phyloP scores from a whole-genome alignment of 73 alveolate species.

The Urostyla sp. region DNA sequence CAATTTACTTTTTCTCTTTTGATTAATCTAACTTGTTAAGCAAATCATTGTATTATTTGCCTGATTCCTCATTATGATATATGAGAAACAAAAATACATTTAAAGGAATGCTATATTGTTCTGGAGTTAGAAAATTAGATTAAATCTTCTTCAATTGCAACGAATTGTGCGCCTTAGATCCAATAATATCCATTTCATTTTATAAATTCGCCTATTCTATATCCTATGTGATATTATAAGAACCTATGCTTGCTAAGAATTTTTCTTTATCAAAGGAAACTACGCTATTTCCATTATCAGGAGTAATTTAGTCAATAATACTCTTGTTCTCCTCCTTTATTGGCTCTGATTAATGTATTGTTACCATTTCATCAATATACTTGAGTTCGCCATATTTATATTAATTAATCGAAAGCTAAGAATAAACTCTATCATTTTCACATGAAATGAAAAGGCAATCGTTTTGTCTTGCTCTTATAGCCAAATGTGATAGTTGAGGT shows the following conservation, averaged over 20 bases:
- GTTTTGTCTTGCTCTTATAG: constrained; percentile 90
- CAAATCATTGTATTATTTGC: no score
- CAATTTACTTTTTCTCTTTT: no score
- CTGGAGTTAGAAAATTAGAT: not conserved
- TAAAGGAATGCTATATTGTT: constrained; percentile 29
- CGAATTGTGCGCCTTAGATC: constrained; percentile 40
- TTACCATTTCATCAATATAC: not conserved
- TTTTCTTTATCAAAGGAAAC: not conserved
- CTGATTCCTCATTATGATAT: constrained; percentile 11
- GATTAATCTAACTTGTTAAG: no score
- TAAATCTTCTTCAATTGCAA: not conserved
- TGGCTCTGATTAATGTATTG: not conserved
- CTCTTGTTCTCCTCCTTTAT: constrained; percentile 64
- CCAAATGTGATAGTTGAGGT: constrained; percentile 91
- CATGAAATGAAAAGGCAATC: constrained; percentile 89
- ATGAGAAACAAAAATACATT: not conserved
- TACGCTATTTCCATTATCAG: constrained; percentile 33
- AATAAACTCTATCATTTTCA: constrained; percentile 67
- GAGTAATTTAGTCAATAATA: constrained; percentile 53
- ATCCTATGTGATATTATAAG: not conserved
- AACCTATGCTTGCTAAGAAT: constrained; percentile 32
- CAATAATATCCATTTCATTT: not conserved
- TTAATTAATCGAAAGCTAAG: constrained; percentile 49
- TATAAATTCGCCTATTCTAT: not conserved
- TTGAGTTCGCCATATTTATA: not conserved